Evolutionary conservation across 495 filamentous ascomycete genomes (phyloP), one percentile per base, ranked within the genome.

Genomic region (Sordaria brevicollis): DNA sequence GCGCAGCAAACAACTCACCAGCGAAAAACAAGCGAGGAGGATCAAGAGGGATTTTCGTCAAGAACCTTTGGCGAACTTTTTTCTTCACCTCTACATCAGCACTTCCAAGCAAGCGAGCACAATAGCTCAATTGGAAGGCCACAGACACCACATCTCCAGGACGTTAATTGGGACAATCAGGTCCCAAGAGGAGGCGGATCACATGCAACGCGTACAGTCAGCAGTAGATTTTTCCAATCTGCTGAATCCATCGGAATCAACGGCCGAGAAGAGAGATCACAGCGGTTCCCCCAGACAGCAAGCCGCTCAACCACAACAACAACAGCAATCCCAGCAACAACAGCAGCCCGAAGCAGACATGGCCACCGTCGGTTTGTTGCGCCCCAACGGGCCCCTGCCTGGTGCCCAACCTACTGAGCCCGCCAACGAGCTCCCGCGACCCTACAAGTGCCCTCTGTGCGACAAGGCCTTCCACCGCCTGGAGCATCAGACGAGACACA

Each of bases 381-480:
- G 91, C 74, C 90, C 91, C 62, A 91, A 92, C 79, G 90, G 89
- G 72, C 84, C 89, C 49, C 83, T 89, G 36, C 87, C 89, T 15
- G 75, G 84, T 10, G 34, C 69, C 74, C 75, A 89, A 72, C 82
- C 87, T 69, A 78, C 84, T 19, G 85, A 84, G 43, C 73, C 74
- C 49, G 69, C 78, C 67, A 83, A 80, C 76, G 95, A 98, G 80
- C 86, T 98, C 5, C 96, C 95, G 41, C 89, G 96, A 39, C 95
- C 95, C 0, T 99, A 99, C 86, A 97, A 98, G 82, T 99, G 95
- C 78, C 94, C 95, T 49, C 85, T 99, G 65, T 99, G 95, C 86
- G 96, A 98, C 76, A 97, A 97, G 85, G 95, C 95, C 36, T 99
- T 99, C 84, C 95, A 99, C 86, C 92, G 95, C 71, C 86, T 99